These are phyloP conservation scores for Oryza longistaminata DNA, from an alignment of 176 grass and related monocot species.

Conservation along the genomic window DNA sequence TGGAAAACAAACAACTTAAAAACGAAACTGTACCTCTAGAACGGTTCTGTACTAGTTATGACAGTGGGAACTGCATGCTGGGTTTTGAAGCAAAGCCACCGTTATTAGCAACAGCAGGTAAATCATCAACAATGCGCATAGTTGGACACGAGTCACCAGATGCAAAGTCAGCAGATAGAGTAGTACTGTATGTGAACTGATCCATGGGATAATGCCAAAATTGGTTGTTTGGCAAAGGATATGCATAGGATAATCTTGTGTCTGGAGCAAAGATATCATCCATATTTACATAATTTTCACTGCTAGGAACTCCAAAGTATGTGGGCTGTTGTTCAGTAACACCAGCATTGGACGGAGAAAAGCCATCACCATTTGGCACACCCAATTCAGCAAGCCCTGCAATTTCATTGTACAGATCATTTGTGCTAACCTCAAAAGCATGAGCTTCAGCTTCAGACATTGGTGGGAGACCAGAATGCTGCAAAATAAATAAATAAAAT, in stretches of 20 bases:
- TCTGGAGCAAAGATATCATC: constrained; percentile 52
- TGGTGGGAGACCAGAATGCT: constrained; percentile 47
- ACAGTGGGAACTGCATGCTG: constrained; percentile 35
- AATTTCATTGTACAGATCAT: constrained; percentile 46
- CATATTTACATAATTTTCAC: constrained; percentile 58
- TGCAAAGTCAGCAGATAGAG: not conserved
- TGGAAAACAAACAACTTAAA: not conserved
- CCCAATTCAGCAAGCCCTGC: constrained; percentile 35
- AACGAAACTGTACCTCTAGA: not conserved
- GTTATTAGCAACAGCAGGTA: constrained; percentile 23
- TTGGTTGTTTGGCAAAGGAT: constrained; percentile 2
- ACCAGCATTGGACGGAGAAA: not conserved
- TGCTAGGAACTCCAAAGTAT: constrained; percentile 25
- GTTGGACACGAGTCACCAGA: not conserved
- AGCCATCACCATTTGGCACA: not conserved
- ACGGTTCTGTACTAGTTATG: constrained; percentile 5
- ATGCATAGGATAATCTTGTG: constrained; percentile 25
- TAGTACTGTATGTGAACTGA: not conserved
- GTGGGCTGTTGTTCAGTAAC: constrained; percentile 18
- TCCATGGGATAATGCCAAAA: constrained; percentile 15
- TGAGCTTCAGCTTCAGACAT: constrained; percentile 42
- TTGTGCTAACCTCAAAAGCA: constrained; percentile 28
- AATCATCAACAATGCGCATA: constrained; percentile 2
- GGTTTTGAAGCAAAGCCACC: not conserved
- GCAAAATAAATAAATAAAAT: not conserved